Percentiles rank a stretch among this genome's conserved stretches.
phyloP scores from a whole-genome alignment of 2,329 filamentous ascomycete genomes.

The Rhynchosporium agropyri region DNA sequence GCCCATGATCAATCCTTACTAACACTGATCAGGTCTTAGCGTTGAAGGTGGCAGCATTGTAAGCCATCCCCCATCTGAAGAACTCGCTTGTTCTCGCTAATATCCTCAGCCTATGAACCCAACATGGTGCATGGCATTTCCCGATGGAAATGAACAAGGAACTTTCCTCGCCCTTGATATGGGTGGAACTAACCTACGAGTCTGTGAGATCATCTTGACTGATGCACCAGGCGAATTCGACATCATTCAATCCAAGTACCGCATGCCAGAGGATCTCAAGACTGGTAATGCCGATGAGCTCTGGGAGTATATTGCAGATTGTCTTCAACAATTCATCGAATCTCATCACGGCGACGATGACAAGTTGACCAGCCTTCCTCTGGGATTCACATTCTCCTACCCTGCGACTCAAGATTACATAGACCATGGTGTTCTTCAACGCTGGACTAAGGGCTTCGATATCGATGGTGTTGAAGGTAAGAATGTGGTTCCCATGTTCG shows the following conservation, averaged over 20 bases:
- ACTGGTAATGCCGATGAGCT: constrained; percentile 81
- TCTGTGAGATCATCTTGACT: constrained; percentile 89
- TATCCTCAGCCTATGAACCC: constrained; percentile 87
- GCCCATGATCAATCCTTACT: constrained; percentile 14
- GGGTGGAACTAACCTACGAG: constrained; percentile 93
- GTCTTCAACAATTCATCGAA: constrained; percentile 86
- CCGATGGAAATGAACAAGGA: constrained; percentile 83
- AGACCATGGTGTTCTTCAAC: constrained; percentile 87
- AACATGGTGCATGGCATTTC: constrained; percentile 92
- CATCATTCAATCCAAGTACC: constrained; percentile 95
- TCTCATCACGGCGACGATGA: constrained; percentile 72
- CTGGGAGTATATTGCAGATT: constrained; percentile 95
- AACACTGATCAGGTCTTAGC: constrained; percentile 64
- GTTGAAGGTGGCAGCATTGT: constrained; percentile 93
- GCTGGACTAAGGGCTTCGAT: constrained; percentile 98
- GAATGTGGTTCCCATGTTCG: constrained; percentile 87
- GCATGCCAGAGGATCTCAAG: constrained; percentile 91
- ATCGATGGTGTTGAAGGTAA: constrained; percentile 88
- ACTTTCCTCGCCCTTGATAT: constrained; percentile 91
- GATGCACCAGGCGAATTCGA: constrained; percentile 89
- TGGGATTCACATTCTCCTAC: constrained; percentile 97
- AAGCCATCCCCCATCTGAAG: constrained; percentile 44
- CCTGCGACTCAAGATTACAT: constrained; percentile 92
- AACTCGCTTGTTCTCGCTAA: constrained; percentile 25
- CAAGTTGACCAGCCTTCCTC: constrained; percentile 66